Percentiles rank a stretch among this genome's conserved stretches.
Evolutionary conservation across 179 eudicot genomes (phyloP).

Genomic region (Carnegiea gigantea): DNA sequence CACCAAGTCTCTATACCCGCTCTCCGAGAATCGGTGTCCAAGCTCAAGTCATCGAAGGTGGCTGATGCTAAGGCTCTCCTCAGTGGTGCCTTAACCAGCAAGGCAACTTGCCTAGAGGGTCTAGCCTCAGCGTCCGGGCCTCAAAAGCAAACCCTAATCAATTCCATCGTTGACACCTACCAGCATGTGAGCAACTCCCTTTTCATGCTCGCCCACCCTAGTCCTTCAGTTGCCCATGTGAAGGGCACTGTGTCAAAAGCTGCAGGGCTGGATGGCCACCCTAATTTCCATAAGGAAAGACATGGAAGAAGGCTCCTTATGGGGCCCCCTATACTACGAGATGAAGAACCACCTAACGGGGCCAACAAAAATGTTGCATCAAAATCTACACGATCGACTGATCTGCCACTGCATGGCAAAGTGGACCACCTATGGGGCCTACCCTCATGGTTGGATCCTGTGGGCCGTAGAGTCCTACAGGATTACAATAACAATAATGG

Average conservation of each 20-base stretch:
- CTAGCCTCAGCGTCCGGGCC: constrained; percentile 61
- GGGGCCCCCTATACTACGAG: too few species aligned
- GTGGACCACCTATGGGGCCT: neutral
- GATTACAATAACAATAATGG: constrained; percentile 15
- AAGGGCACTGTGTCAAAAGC: neutral
- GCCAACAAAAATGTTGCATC: neutral
- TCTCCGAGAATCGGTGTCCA: constrained; percentile 43
- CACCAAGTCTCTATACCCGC: constrained; percentile 57
- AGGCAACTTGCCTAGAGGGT: constrained; percentile 80
- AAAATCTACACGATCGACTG: too few species aligned
- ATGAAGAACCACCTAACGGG: neutral
- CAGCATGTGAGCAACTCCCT: constrained; percentile 72
- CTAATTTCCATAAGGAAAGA: neutral
- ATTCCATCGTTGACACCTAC: constrained; percentile 43
- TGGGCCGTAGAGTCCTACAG: constrained; percentile 6
- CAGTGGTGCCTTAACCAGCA: constrained; percentile 79
- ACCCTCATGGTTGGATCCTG: constrained; percentile 18
- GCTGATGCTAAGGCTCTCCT: constrained; percentile 54
- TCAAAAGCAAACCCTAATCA: constrained; percentile 41
- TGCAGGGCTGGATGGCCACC: neutral
- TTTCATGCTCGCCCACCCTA: constrained; percentile 48
- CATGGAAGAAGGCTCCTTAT: neutral
- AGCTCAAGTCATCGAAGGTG: constrained; percentile 34
- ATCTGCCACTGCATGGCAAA: too few species aligned
- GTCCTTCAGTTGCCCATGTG: neutral